Conservation (phyloP, 148 eudicot species). For the Heliosperma pusillum region DNA sequence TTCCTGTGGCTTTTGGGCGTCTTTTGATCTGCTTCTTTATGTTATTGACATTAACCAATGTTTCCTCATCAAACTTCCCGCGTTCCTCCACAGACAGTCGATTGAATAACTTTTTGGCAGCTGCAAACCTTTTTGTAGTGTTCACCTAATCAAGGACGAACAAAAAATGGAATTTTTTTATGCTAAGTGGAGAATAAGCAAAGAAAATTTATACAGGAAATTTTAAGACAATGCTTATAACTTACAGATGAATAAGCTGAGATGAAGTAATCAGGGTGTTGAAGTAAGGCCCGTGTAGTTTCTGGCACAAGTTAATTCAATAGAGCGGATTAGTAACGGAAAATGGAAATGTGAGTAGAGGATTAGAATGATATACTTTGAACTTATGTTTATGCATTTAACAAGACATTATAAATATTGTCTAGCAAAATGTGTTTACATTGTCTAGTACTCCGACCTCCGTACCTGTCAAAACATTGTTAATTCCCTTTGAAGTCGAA, state of each 20-base stretch:
- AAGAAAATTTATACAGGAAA: too few species aligned
- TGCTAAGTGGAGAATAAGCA: background rate
- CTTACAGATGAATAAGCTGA: conserved; percentile 86
- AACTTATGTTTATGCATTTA: background rate
- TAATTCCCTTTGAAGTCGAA: conserved; percentile 63
- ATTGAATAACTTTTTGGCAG: background rate
- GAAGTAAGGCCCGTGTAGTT: conserved; percentile 71
- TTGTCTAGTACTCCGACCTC: too few species aligned
- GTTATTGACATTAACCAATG: conserved; percentile 2
- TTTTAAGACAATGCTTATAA: background rate
- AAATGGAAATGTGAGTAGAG: too few species aligned
- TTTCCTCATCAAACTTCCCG: background rate
- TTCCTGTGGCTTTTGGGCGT: background rate
- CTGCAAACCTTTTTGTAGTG: background rate
- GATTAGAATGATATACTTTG: too few species aligned
- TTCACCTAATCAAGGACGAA: background rate
- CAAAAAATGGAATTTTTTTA: background rate
- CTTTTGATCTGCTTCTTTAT: background rate
- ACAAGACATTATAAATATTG: too few species aligned
- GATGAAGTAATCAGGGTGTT: conserved; percentile 84
- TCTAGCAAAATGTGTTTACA: too few species aligned
- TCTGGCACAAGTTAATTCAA: conserved; percentile 40
- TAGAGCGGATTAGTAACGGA: background rate
- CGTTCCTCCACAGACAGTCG: conserved; percentile 12
- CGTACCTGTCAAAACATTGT: conserved; percentile 72